These are phyloP conservation scores for Phytophthora aleatoria DNA, from an alignment of 352 stramenopile species.

Conservation along the genomic window DNA sequence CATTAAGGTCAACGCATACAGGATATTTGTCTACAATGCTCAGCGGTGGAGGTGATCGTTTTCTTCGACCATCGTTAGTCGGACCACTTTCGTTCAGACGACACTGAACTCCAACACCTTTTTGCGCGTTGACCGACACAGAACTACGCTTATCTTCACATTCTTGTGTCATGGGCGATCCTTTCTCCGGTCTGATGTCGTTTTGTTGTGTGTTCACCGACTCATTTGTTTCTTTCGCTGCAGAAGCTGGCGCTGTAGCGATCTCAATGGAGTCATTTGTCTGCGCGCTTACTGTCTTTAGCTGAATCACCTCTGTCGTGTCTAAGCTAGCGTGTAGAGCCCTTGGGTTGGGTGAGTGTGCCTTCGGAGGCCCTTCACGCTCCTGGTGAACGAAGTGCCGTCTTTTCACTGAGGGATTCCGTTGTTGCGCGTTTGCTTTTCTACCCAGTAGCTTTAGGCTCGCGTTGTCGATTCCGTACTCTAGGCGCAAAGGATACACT, in stretches of 20 bases:
- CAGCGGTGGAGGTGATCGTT: slow-evolving; percentile 7
- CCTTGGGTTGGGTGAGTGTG: slow-evolving; percentile 1
- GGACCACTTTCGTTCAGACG: slow-evolving; percentile 9
- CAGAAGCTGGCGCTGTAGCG: not conserved
- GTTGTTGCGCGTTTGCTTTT: slow-evolving; percentile 9
- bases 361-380: not conserved
- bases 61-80: slow-evolving; percentile 8
- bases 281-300: slow-evolving; percentile 27
- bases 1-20: slow-evolving; percentile 41
- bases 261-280: slow-evolving; percentile 11
- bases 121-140: slow-evolving; percentile 1
- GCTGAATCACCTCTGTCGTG: not conserved
- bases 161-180: slow-evolving; percentile 18
- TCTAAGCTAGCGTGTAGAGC: not conserved
- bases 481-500: slow-evolving; percentile 24
- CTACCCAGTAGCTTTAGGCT: slow-evolving; percentile 34
- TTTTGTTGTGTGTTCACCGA: slow-evolving; percentile 1
- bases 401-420: slow-evolving; percentile 25
- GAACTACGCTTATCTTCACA: not conserved
- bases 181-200: slow-evolving; percentile 14
- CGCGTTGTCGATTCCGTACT: slow-evolving; percentile 19
- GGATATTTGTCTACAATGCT: slow-evolving; percentile 43
- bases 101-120: slow-evolving; percentile 25
- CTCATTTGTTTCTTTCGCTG: slow-evolving; percentile 3
- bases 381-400: slow-evolving; percentile 27